Base-by-base conservation (phyloP, 1,284 basidiomycete species). In the Fistulinella cinereoalba region DNA sequence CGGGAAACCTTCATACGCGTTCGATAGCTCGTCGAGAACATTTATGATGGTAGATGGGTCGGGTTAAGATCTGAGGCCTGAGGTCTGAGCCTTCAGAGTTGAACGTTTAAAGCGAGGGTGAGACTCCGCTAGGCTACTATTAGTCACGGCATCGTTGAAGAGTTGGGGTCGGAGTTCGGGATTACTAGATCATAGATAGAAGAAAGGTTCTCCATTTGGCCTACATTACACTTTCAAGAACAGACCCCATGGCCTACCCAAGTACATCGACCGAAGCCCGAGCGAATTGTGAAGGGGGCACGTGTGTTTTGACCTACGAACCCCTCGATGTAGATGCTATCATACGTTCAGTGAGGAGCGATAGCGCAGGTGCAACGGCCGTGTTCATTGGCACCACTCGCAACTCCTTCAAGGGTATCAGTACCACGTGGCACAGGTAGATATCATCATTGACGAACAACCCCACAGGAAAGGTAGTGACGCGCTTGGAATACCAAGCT, bases 401-500 rank as follows among this genome's bases (percentile, higher is more conserved):
- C 32, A 77, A 85, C 59, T 76, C 74, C 3, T 85, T 81, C 59
- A 64, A 73, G 65, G 77, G 79, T 76, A 64, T 38, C 7, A 34
- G 16, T 21, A 41, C 42, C 31, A 10, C 1, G 18, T 38, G 25
- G 37, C 29, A 33, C 25, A n/a, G 19, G 21, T 37, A 15, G 33
- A 38, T 13, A 13, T 47, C 42, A 43, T 32, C 42, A 29, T 47
- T 29, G 45, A 43, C 42, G 44, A 44, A 51, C 42, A 27, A 28
- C 27, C 41, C 40, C 27, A 49, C 55, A 92, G 89, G 84, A 44
- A 88, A 84, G 55, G 61, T 68, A 10, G 88, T 93, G 25, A 81
- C 78, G 19, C 78, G 78, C 37, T 71, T 93, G 27, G 88, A 91
- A 61, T 93, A 92, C 60, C 82, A 87, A 65, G 86, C 88, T 7